A percentile compares a stretch with the other conserved stretches of the same genome.
Conservation (phyloP, 148 eudicot genomes). For the Vaccinium myrtillus region DNA sequence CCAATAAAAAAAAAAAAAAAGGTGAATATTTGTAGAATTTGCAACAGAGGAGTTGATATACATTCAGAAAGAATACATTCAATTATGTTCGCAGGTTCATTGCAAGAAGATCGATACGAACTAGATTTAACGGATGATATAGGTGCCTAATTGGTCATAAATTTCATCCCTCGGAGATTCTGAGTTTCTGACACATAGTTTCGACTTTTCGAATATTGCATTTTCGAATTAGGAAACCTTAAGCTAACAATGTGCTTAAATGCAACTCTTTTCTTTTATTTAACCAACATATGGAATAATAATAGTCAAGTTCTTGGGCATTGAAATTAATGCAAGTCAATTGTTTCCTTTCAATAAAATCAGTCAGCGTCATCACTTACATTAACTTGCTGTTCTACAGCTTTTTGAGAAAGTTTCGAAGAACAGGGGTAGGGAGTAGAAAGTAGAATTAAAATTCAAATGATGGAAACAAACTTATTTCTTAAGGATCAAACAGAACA, state of each 20-base stretch:
- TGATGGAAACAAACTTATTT: not conserved
- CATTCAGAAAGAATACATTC: no score
- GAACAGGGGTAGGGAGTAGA: not conserved
- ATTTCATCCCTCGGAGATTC: no score
- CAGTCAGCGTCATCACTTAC: not conserved
- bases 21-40: no score
- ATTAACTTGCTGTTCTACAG: no score
- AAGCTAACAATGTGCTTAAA: not conserved
- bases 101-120: no score
- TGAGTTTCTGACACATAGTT: no score
- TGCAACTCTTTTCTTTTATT: not conserved
- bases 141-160: no score
- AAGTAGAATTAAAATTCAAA: not conserved
- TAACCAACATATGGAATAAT: not conserved
- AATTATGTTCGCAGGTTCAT: no score
- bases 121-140: no score
- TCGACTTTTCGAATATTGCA: not conserved
- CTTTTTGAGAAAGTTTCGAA: not conserved
- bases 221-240: not conserved
- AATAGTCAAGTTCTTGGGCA: not conserved
- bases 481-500: constrained; percentile 68
- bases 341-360: not conserved
- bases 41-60: no score
- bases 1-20: no score
- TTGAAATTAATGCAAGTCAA: not conserved